phyloP scores from a whole-genome alignment of 1,139 yeast genomes.

The Protomyces inundatus region DNA sequence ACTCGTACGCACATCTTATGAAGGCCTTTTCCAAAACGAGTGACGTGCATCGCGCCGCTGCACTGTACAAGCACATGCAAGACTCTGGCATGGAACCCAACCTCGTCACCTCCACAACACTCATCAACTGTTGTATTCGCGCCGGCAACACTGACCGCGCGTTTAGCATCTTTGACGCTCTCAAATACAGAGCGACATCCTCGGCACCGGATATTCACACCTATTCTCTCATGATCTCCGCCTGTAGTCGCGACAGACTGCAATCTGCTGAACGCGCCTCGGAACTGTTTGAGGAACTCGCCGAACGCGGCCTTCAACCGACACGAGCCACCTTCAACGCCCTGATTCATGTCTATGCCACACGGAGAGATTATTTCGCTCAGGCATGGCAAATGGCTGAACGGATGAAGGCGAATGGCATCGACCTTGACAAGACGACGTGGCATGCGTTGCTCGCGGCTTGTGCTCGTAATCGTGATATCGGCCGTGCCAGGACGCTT shows the following conservation, averaged over 20 bases:
- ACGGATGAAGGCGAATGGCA: conserved; percentile 3
- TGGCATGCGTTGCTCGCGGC: conserved; percentile 24
- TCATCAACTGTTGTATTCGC: conserved; percentile 25
- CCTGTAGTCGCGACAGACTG: conserved; percentile 17
- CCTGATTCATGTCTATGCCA: conserved; percentile 25
- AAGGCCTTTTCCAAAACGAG: conserved; percentile 19
- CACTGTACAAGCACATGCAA: conserved; percentile 26
- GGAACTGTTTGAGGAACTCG: conserved; percentile 25
- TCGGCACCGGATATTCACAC: conserved; percentile 28
- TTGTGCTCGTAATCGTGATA: conserved; percentile 14
- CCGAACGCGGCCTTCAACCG: conserved; percentile 21
- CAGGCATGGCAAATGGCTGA: conserved; percentile 28
- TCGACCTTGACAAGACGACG: conserved; percentile 20
- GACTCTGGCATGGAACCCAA: conserved; percentile 25
- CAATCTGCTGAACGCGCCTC: conserved; percentile 27
- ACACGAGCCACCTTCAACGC: conserved; percentile 26
- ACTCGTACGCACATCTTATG: conserved; percentile 28
- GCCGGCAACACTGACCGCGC: conserved; percentile 16
- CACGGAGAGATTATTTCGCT: conserved; percentile 27
- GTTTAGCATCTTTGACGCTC: conserved; percentile 20
- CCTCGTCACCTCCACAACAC: conserved; percentile 25
- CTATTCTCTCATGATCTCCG: conserved; percentile 26
- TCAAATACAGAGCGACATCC: conserved; percentile 18
- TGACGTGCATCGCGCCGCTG: conserved; percentile 7
- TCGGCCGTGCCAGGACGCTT: conserved; percentile 20